Evolutionary conservation across 2,329 filamentous ascomycete species (phyloP).

Genomic region (Botrytis aclada): DNA sequence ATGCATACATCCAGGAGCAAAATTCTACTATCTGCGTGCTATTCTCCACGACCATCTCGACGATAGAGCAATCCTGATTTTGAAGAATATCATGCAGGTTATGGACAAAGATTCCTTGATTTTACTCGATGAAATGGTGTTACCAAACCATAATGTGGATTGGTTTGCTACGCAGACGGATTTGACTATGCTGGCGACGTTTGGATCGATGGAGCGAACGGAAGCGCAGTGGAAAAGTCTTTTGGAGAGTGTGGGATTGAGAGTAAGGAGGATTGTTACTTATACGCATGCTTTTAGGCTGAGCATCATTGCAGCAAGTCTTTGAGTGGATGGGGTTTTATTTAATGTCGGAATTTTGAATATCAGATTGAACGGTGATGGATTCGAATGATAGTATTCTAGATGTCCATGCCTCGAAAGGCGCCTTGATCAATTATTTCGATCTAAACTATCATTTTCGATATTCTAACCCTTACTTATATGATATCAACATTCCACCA

Average conservation of each 20-base stretch:
- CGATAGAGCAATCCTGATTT: constrained; percentile 37
- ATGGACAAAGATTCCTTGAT: constrained; percentile 41
- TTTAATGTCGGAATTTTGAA: neutral
- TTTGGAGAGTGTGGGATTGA: constrained; percentile 19
- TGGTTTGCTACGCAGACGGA: constrained; percentile 39
- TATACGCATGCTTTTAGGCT: constrained; percentile 4
- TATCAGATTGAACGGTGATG: too few species aligned
- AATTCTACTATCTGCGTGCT: constrained; percentile 41
- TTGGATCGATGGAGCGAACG: constrained; percentile 40
- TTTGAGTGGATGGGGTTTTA: neutral
- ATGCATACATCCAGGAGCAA: constrained; percentile 10
- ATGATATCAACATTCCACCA: too few species aligned
- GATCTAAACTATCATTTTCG: too few species aligned
- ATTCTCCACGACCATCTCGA: constrained; percentile 43
- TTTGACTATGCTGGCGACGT: constrained; percentile 39
- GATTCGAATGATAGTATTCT: too few species aligned
- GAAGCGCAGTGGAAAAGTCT: constrained; percentile 37
- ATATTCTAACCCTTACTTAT: too few species aligned
- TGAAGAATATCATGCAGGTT: constrained; percentile 38
- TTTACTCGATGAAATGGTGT: constrained; percentile 44
- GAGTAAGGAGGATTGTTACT: neutral
- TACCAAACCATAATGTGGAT: constrained; percentile 39
- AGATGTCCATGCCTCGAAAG: too few species aligned
- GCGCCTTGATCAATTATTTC: too few species aligned
- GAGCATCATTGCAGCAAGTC: neutral